Evolutionary conservation across 306 rosid species (phyloP), one percentile per base, ranked within the genome.

Genomic region (Inga laurina): DNA sequence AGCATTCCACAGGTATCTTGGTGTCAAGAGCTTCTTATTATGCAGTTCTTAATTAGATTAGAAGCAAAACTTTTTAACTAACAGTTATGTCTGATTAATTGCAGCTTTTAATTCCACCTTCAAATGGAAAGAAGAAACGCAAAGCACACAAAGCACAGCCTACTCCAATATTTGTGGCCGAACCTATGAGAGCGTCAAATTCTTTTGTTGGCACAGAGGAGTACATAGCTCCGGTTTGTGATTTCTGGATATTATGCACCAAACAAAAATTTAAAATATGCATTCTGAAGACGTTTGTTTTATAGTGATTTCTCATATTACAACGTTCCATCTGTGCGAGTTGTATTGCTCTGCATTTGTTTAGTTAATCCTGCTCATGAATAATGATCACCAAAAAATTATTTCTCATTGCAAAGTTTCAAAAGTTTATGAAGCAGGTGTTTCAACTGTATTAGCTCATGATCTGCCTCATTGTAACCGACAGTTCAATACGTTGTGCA

Each of bases 181-280:
- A 96, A 89, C 99, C 99, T 8, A 91, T 91, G 97, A 85, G 97
- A 89, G 99, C 99, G 19, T 96, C 99, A 46, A 96, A 96, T 89
- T 96, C 99, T 77, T 96, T 96, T 54, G 99, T 96, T 69, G 99
- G 99, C 83, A 96, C 99, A 7, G 99, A 96, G 83, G 99, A 96
- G 89, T 96, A 96, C 92, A 96, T 96, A 37, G 99, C 99, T 66
- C 99, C 99, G 93, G 99, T 96, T 79, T 79, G 98, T 88, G 54
- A 66, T 32, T 72, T 77, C 39, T 45, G 10, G 37, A 22, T 78
- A 74, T 70, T 32, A 45, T 49, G 65, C 34, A 52, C 39, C 52
- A 39, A 65, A 32, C 49, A 46, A n/a, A 30, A 30, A 30, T 49
- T 79, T 54, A 69, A 68, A 43, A 59, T 19, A 77, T 75, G 75